Base-by-base conservation (phyloP, 192 early-diverging fungal species). In the Paraglomus brasilianum region DNA sequence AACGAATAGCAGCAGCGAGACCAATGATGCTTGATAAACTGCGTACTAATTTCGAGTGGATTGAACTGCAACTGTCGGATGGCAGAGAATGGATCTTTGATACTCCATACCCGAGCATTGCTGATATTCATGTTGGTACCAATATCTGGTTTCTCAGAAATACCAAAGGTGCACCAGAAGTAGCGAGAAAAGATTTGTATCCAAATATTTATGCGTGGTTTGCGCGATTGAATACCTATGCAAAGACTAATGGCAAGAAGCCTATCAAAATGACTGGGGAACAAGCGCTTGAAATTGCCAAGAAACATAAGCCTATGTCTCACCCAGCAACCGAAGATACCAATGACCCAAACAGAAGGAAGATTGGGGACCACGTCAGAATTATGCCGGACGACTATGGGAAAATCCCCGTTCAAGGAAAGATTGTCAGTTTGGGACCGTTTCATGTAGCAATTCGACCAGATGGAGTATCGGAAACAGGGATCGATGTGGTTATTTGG, bases 371-470 rank as follows among this genome's bases (percentile, higher is more conserved):
- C n/a, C 17, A 62, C 14, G 72, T 81, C 21, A 55, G 38, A 0
- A 68, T 81, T 17, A 17, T 42, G 30, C 80, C 80, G 0, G 72
- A 80, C 44, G 80, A 81, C 38, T 77, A 80, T 52, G 80, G 80
- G 15, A 80, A 77, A 44, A 50, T 76, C 30, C 74, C 77, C 52
- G 67, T 73, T 6, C 56, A 38, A 21, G 77, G 77, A 6, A 24
- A 22, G 38, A 70, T 78, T 66, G 66, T 78, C 1, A 68, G 65
- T 57, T 65, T 76, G 15, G 47, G 66, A 0, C 15, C 13, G 13
- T 41, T 44, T 5, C 5, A 43, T 9, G 60, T 77, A 4, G 46
- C 13, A 8, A 77, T 77, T 43, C 55, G 44, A 6, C 75, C 75
- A 4, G 66, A 73, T 56, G 11, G 21, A 17, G n/a, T 57, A 57